Conservation (phyloP, 768 basidiomycete genomes). For the Asterophora lycoperdoides region DNA sequence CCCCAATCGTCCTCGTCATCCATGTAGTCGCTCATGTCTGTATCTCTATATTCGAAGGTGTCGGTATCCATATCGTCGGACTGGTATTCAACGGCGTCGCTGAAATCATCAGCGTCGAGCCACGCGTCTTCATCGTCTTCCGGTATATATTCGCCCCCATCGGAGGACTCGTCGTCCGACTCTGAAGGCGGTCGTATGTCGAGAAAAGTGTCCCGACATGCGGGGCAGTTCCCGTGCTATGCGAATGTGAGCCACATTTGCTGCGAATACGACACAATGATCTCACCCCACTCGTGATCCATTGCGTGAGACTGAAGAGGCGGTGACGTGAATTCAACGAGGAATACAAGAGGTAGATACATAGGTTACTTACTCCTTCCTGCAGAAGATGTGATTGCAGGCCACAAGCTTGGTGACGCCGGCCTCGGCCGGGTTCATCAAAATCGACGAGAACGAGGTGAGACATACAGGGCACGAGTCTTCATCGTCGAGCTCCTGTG, state of each 20-base stretch:
- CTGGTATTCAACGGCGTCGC: slow-evolving; percentile 35
- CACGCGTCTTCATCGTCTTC: slow-evolving; percentile 45
- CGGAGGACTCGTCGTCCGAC: slow-evolving; percentile 61
- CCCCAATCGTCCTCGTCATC: slow-evolving; percentile 33
- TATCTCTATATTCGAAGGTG: slow-evolving; percentile 17
- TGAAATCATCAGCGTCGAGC: slow-evolving; percentile 39
- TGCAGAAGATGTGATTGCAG: slow-evolving; percentile 69
- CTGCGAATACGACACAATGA: no score
- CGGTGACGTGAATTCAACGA: slow-evolving; percentile 3
- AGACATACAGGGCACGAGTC: slow-evolving; percentile 69
- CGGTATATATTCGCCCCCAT: slow-evolving; percentile 65
- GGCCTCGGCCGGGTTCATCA: slow-evolving; percentile 28
- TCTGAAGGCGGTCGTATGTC: slow-evolving; percentile 47
- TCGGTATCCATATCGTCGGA: slow-evolving; percentile 36
- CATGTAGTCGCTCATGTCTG: slow-evolving; percentile 23
- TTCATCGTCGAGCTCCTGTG: slow-evolving; percentile 34
- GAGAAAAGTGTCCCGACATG: slow-evolving; percentile 58
- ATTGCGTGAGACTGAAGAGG: slow-evolving; percentile 50
- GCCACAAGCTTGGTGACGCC: slow-evolving; percentile 55
- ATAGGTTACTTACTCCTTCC: slow-evolving; percentile 46
- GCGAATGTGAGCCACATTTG: slow-evolving; percentile 8
- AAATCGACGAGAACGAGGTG: slow-evolving; percentile 42
- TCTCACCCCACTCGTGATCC: slow-evolving; percentile 56
- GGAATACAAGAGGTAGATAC: neutral
- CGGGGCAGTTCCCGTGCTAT: slow-evolving; percentile 70